Percentiles rank a stretch among this genome's conserved stretches.
Conservation (phyloP, 495 filamentous ascomycete species). For the Pyronema domesticum region DNA sequence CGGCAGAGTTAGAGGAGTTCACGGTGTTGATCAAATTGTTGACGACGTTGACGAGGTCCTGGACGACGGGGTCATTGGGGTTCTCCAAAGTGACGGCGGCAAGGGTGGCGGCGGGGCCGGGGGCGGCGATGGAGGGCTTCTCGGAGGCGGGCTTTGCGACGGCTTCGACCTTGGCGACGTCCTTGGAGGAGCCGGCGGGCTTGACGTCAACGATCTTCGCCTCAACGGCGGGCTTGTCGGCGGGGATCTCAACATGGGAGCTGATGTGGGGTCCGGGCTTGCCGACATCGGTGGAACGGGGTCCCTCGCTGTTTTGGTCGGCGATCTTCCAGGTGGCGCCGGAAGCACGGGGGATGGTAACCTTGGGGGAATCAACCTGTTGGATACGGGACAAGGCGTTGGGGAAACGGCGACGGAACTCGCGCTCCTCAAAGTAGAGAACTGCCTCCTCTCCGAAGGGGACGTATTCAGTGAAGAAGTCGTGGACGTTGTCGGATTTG, state of each 20-base stretch:
- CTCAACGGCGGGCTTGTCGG: conserved; percentile 6
- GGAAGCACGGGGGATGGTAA: conserved; percentile 70
- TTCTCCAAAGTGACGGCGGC: conserved; percentile 43
- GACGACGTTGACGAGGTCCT: conserved; percentile 84
- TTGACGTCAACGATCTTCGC: conserved; percentile 23
- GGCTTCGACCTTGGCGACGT: conserved; percentile 23
- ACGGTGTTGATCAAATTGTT: conserved; percentile 89
- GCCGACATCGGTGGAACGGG: conserved; percentile 16
- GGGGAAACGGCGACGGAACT: conserved; percentile 83
- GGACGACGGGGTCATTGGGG: conserved; percentile 69
- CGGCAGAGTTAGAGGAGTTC: conserved; percentile 58
- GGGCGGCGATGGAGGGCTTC: conserved; percentile 13
- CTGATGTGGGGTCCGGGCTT: conserved; percentile 20
- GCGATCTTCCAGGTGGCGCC: conserved; percentile 70
- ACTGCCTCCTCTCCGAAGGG: conserved; percentile 90
- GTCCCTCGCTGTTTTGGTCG: conserved; percentile 31
- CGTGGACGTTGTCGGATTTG: conserved; percentile 92
- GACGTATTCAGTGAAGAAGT: conserved; percentile 96
- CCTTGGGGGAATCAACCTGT: conserved; percentile 32
- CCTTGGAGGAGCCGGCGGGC: conserved; percentile 13
- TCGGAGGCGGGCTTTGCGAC: conserved; percentile 26
- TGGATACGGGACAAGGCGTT: conserved; percentile 37
- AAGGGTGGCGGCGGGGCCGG: conserved; percentile 1
- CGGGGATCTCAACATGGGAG: background rate
- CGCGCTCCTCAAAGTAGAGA: conserved; percentile 90